phyloP scores from a whole-genome alignment of 108 stramenopile species.

The Aurantiochytrium sp. region DNA sequence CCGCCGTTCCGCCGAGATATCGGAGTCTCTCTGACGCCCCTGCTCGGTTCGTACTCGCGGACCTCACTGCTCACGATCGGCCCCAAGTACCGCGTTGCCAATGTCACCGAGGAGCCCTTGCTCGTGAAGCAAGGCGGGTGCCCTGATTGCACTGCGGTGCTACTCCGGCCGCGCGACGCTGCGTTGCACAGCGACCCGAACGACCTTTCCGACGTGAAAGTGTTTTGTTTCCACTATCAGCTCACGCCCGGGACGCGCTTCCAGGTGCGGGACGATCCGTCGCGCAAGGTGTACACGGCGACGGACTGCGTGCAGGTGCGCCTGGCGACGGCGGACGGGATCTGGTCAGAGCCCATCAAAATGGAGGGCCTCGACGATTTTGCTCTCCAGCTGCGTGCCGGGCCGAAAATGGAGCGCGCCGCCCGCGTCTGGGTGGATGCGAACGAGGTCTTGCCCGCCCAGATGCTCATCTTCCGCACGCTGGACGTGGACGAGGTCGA shows the following conservation, averaged over 20 bases:
- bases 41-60: neutral
- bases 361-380: neutral
- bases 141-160: neutral
- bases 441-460: neutral
- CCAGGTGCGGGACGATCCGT: neutral
- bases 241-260: neutral
- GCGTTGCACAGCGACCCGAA: neutral
- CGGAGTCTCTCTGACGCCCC: neutral
- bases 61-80: neutral
- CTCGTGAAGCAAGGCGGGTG: neutral
- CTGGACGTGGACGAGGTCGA: constrained; percentile 5
- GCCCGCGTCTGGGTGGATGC: constrained; percentile 8
- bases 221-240: neutral
- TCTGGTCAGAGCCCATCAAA: neutral
- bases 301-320: neutral
- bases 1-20: neutral
- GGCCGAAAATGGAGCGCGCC: neutral
- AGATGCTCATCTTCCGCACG: neutral
- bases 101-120: neutral
- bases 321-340: neutral
- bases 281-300: neutral
- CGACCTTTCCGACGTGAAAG: neutral
- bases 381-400: neutral
- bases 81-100: neutral
- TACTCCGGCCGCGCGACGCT: neutral